These are phyloP conservation scores for Talaromyces albobiverticillius DNA, from an alignment of 2,329 filamentous ascomycete genomes.

Conservation along the genomic window DNA sequence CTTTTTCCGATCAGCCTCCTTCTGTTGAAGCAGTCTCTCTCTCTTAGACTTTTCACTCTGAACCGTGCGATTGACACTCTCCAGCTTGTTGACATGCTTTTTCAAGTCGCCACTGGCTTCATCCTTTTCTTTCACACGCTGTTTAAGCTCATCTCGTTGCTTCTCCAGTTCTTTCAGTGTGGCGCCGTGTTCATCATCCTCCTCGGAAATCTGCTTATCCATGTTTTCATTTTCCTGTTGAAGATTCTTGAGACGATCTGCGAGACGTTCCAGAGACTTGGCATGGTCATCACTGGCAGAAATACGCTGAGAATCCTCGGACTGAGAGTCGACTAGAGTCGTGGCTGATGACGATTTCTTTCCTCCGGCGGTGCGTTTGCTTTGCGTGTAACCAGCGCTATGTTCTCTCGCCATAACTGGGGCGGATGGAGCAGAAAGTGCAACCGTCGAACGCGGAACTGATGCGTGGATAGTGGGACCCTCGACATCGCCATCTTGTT, in stretches of 20 bases:
- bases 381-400: slow-evolving; percentile 52
- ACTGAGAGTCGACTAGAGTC: slow-evolving; percentile 37
- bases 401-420: slow-evolving; percentile 65
- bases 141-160: slow-evolving; percentile 75
- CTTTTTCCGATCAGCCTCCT: slow-evolving; percentile 60
- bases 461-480: slow-evolving; percentile 51
- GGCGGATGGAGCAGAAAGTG: slow-evolving; percentile 60
- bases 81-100: slow-evolving; percentile 73
- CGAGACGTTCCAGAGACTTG: slow-evolving; percentile 72
- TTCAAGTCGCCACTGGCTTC: slow-evolving; percentile 82
- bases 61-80: slow-evolving; percentile 75
- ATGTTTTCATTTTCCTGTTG: slow-evolving; percentile 81
- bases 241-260: slow-evolving; percentile 74
- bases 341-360: slow-evolving; percentile 74
- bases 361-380: slow-evolving; percentile 66
- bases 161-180: slow-evolving; percentile 66
- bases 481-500: slow-evolving; percentile 32
- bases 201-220: slow-evolving; percentile 62
- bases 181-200: slow-evolving; percentile 68
- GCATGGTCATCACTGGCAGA: slow-evolving; percentile 54
- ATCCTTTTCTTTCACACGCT: slow-evolving; percentile 82
- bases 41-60: slow-evolving; percentile 76
- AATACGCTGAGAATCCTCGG: slow-evolving; percentile 37
- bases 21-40: slow-evolving; percentile 62
- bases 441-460: slow-evolving; percentile 51